Percentiles rank a stretch among this genome's conserved stretches.
These are phyloP conservation scores for Vicia faba DNA, from an alignment of 306 rosid species.

Conservation along the genomic window DNA sequence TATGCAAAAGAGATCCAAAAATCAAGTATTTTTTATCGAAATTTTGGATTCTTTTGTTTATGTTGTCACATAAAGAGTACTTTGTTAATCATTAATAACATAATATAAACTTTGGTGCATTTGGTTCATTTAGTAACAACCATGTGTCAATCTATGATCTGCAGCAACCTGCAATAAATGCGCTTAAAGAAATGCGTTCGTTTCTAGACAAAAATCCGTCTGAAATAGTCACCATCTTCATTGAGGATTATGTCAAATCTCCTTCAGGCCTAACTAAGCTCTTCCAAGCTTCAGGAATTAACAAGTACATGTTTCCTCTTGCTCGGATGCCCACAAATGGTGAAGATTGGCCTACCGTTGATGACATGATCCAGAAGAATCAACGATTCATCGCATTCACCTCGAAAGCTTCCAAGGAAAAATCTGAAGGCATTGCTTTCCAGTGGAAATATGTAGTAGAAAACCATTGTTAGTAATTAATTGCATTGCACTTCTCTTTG, in stretches of 20 bases:
- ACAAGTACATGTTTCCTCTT: conserved; percentile 60
- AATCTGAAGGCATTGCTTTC: conserved; percentile 81
- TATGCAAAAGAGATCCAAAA: no score
- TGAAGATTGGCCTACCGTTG: conserved; percentile 78
- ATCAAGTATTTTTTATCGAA: no score
- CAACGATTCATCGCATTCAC: conserved; percentile 83
- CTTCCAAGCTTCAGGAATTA: conserved; percentile 66
- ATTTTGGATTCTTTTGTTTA: no score
- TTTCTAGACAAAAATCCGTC: conserved; percentile 73
- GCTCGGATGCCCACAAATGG: conserved; percentile 78
- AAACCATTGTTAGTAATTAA: conserved; percentile 70
- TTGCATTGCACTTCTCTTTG: not conserved
- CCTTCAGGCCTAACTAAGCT: conserved; percentile 69
- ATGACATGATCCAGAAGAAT: conserved; percentile 79
- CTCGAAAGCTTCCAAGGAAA: conserved; percentile 71
- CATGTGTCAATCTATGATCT: not conserved
- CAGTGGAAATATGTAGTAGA: conserved; percentile 85
- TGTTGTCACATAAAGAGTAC: not conserved
- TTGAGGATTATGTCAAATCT: conserved; percentile 85
- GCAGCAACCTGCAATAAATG: conserved; percentile 80
- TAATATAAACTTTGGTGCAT: not conserved
- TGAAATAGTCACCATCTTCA: conserved; percentile 84
- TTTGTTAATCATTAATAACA: not conserved
- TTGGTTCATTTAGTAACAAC: conserved; percentile 8
- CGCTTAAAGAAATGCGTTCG: conserved; percentile 58